phyloP scores from a whole-genome alignment of 1,284 basidiomycete genomes.

The Amylostereum areolatum region DNA sequence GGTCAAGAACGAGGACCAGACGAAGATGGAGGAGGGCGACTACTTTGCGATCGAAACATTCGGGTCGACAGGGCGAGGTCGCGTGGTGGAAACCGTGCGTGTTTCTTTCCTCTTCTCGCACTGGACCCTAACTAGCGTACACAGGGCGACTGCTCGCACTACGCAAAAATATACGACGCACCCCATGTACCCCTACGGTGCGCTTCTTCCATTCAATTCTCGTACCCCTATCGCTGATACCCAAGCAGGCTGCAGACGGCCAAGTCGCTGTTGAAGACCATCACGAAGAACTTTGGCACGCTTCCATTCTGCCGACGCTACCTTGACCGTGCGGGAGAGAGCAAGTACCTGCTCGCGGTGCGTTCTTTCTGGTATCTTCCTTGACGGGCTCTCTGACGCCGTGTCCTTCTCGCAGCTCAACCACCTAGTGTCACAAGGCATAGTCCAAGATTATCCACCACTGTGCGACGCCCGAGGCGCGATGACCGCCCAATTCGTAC shows the following conservation, averaged over 20 bases:
- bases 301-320: slow-evolving; percentile 96
- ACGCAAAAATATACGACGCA: slow-evolving; percentile 70
- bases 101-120: slow-evolving; percentile 19
- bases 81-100: slow-evolving; percentile 77
- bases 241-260: slow-evolving; percentile 73
- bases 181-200: slow-evolving; percentile 70
- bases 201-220: slow-evolving; percentile 12
- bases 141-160: slow-evolving; percentile 95
- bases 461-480: slow-evolving; percentile 71
- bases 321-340: slow-evolving; percentile 90
- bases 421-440: slow-evolving; percentile 81
- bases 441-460: slow-evolving; percentile 95
- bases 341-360: slow-evolving; percentile 89
- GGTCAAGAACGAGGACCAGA: slow-evolving; percentile 84
- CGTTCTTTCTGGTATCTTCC: slow-evolving; percentile 24
- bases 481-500: slow-evolving; percentile 93
- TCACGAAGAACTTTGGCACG: slow-evolving; percentile 93
- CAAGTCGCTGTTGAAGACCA: slow-evolving; percentile 81
- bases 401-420: slow-evolving; percentile 62
- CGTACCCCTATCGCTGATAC: neutral
- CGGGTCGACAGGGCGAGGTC: slow-evolving; percentile 92
- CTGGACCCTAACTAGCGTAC: slow-evolving; percentile 11
- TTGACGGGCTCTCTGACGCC: slow-evolving; percentile 7
- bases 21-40: slow-evolving; percentile 99
- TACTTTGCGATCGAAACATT: slow-evolving; percentile 99